Base-by-base conservation (phyloP, 345 rosid genomes). In the Rhodamnia argentea region DNA sequence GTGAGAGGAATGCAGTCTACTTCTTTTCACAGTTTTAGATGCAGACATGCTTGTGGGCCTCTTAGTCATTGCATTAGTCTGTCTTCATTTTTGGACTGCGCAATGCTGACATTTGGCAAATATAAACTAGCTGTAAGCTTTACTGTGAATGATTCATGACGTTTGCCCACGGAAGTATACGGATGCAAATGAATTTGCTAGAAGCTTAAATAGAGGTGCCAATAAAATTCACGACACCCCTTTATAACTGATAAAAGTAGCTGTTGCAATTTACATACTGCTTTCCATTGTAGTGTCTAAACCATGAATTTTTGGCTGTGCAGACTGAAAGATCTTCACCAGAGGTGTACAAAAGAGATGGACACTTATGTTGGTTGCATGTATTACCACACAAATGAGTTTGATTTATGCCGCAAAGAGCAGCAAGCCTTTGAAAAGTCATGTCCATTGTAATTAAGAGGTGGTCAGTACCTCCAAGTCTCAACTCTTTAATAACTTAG, bases 321-420 rank as follows among this genome's bases (percentile, higher is more conserved):
- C 92, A 98, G 99, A 92, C 87, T 98, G 87, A 98, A 92, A 87
- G 98, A 96, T 94, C 96, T 98, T 82, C 98, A 96, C 88, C 96
- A 96, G 86, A 94, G 86, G 87, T 98, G 99, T 93, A 95, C 95
- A 51, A 94, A 92, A 57, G 96, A 95, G 87, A 96, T 96, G 99
- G 99, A 98, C 86, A 95, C 86, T 26, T 96, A 98, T 76, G 99
- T 93, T 47, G 97, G 98, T 58, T 98, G 99, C 90, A 93, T 98
- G 99, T 96, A 96, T 91, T 98, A 98, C 93, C 86, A 91, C 87
- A 98, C 99, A 3, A 98, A 96, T 81, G 99, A 98, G 89, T 98
- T 98, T 50, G 99, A 96, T 85, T 90, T 95, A 87, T 98, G 99
- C 87, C 97, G 99, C 94, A 94, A 95, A 90, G 98, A 98, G 94